phyloP scores from a whole-genome alignment of 176 grass and related monocot species.

The Raddia distichophylla region DNA sequence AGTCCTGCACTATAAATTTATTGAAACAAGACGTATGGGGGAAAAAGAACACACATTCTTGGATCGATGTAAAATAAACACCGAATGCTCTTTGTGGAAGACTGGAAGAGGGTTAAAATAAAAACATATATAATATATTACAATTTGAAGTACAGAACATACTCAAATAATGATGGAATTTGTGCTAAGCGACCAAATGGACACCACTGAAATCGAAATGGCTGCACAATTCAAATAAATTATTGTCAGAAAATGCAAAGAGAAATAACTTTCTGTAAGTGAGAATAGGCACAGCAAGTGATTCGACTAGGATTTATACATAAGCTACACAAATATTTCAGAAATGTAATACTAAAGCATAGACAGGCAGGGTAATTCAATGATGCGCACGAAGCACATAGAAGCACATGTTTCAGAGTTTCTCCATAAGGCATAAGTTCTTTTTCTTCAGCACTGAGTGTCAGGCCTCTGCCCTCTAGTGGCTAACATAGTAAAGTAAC shows the following conservation, averaged over 20 bases:
- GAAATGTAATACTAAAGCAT: slow-evolving; percentile 18
- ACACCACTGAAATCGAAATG: slow-evolving; percentile 82
- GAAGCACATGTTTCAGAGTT: neutral
- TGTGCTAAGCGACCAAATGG: slow-evolving; percentile 74
- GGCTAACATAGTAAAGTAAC: slow-evolving; percentile 5
- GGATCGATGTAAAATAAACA: slow-evolving; percentile 19
- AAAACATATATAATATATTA: neutral
- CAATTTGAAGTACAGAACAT: slow-evolving; percentile 50
- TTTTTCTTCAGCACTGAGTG: neutral
- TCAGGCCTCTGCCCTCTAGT: neutral
- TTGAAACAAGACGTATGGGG: neutral
- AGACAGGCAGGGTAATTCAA: neutral
- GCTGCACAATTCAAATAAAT: slow-evolving; percentile 49
- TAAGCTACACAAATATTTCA: slow-evolving; percentile 11
- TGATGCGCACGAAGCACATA: neutral
- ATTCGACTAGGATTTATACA: slow-evolving; percentile 20
- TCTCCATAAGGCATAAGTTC: neutral
- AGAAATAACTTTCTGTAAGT: slow-evolving; percentile 15
- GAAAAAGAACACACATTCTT: neutral
- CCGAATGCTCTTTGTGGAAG: neutral
- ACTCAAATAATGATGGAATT: slow-evolving; percentile 78
- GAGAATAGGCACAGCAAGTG: slow-evolving; percentile 31
- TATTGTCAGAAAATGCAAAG: slow-evolving; percentile 29
- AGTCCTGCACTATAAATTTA: slow-evolving; percentile 25
- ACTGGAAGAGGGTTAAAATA: slow-evolving; percentile 22